Conservation (phyloP, 78 protist species). For the Tieghemostelium lacteum region DNA sequence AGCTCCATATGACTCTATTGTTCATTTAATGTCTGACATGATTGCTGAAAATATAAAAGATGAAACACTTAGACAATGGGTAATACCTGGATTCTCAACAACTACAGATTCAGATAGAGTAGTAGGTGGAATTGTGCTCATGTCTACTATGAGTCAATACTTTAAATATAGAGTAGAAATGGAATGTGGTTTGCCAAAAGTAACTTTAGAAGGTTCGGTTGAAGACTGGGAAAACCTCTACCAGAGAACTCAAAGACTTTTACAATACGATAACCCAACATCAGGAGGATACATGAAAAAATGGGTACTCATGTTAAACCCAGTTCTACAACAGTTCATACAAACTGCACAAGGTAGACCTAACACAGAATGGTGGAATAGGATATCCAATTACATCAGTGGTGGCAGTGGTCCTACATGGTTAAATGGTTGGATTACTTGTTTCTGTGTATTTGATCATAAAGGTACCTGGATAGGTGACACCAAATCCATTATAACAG, state of each 20-base stretch:
- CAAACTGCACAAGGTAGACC: slow-evolving; percentile 12
- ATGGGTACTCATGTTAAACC: slow-evolving; percentile 25
- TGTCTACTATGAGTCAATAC: slow-evolving; percentile 70
- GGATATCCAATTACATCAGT: slow-evolving; percentile 14
- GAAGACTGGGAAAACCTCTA: slow-evolving; percentile 31
- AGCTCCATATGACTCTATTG: slow-evolving; percentile 23
- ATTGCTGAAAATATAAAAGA: slow-evolving; percentile 48
- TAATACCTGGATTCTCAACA: slow-evolving; percentile 51
- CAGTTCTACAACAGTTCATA: slow-evolving; percentile 36
- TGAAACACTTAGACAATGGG: slow-evolving; percentile 37
- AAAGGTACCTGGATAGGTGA: neutral
- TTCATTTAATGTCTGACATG: slow-evolving; percentile 13
- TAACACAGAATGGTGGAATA: slow-evolving; percentile 19
- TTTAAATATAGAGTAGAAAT: slow-evolving; percentile 2
- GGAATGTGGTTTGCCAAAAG: slow-evolving; percentile 71
- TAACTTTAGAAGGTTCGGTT: slow-evolving; percentile 59
- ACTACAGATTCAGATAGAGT: slow-evolving; percentile 52
- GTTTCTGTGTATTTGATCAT: slow-evolving; percentile 51
- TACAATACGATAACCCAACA: slow-evolving; percentile 3
- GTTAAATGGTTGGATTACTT: slow-evolving; percentile 72
- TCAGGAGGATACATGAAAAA: slow-evolving; percentile 22
- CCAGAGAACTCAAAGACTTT: neutral
- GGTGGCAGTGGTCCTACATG: slow-evolving; percentile 70
- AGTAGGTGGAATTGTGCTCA: slow-evolving; percentile 3
- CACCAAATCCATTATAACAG: too few species aligned